These are phyloP conservation scores for Quercus ilex DNA, from an alignment of 306 rosid species.

Conservation along the genomic window DNA sequence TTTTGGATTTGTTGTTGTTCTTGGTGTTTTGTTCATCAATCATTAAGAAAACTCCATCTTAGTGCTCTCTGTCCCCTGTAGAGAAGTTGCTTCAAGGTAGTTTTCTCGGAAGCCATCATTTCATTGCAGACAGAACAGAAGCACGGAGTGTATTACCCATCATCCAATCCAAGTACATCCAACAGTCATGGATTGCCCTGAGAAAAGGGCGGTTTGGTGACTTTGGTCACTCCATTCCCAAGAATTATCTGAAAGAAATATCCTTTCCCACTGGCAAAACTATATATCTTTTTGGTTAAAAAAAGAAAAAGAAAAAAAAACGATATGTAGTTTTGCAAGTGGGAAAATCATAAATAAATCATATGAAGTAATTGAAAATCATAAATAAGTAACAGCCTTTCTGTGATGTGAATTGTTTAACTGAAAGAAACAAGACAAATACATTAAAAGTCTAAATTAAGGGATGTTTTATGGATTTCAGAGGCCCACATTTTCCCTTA, in stretches of 20 bases:
- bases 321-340: no score
- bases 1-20: not conserved
- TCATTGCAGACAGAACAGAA: conserved; percentile 15
- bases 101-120: conserved; percentile 10
- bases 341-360: not conserved
- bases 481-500: not conserved
- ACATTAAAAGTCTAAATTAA: conserved; percentile 13
- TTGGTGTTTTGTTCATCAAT: conserved; percentile 25
- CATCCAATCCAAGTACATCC: conserved; percentile 14
- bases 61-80: conserved; percentile 22
- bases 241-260: conserved; percentile 17
- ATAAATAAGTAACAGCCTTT: not conserved
- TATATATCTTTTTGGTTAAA: not conserved
- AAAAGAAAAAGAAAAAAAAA: no score
- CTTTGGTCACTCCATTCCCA: conserved; percentile 13
- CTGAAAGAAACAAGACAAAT: conserved; percentile 15
- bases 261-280: not conserved
- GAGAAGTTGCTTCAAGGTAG: conserved; percentile 14
- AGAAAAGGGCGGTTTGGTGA: conserved; percentile 1
- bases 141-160: conserved; percentile 8
- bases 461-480: not conserved
- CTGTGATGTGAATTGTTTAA: conserved; percentile 3
- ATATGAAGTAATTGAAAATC: not conserved
- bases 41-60: conserved; percentile 28
- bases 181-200: not conserved